Percentiles rank a stretch among this genome's conserved stretches.
These are phyloP conservation scores for Barbarea vulgaris DNA, from an alignment of 345 rosid genomes.

Conservation along the genomic window DNA sequence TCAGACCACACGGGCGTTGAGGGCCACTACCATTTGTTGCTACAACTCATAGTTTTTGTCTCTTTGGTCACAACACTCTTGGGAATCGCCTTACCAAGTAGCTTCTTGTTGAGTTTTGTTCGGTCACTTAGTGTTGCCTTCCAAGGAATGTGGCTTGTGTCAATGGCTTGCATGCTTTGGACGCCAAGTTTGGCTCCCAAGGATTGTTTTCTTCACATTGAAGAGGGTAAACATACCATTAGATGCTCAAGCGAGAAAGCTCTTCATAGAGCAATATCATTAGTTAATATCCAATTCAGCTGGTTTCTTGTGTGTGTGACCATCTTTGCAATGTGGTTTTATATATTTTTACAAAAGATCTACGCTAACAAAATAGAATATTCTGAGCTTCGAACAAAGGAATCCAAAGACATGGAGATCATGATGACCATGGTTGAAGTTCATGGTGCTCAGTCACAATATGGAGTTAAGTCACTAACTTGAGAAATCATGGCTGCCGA, in stretches of 20 bases:
- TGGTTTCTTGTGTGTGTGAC: constrained; percentile 56
- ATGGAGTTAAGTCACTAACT: constrained; percentile 28
- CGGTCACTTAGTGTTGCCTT: constrained; percentile 65
- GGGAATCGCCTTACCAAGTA: constrained; percentile 59
- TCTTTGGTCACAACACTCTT: constrained; percentile 65
- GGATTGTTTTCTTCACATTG: constrained; percentile 62
- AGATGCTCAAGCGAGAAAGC: constrained; percentile 57
- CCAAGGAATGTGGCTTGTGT: constrained; percentile 78
- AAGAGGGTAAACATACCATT: constrained; percentile 72
- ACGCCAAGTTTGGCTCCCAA: constrained; percentile 64
- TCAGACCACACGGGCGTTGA: constrained; percentile 82
- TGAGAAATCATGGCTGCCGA: constrained; percentile 14
- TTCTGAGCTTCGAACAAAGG: constrained; percentile 48
- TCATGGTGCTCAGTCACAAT: constrained; percentile 52
- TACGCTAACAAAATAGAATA: constrained; percentile 50
- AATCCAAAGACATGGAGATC: constrained; percentile 39
- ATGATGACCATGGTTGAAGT: constrained; percentile 37
- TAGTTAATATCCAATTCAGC: constrained; percentile 72
- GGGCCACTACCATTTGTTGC: constrained; percentile 80
- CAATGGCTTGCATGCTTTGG: constrained; percentile 81
- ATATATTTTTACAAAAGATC: constrained; percentile 45
- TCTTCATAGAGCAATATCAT: constrained; percentile 71
- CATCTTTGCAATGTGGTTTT: constrained; percentile 47
- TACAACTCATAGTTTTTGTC: constrained; percentile 57
- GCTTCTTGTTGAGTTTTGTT: constrained; percentile 70